Conservation (phyloP, 2,329 filamentous ascomycete species). For the Epichloe baconii region DNA sequence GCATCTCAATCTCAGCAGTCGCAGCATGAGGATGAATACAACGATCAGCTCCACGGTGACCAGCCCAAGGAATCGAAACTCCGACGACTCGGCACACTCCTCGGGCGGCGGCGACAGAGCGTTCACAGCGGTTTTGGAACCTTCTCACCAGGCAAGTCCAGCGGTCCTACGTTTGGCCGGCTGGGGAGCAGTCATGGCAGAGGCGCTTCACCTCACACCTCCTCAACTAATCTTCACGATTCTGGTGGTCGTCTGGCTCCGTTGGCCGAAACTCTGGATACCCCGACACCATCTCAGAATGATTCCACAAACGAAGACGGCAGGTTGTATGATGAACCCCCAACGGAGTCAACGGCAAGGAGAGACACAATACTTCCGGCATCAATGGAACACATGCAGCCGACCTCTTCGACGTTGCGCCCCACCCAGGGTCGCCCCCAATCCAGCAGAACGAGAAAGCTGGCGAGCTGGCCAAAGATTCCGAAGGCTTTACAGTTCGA, state of each 20-base stretch:
- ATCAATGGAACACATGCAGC: conserved; percentile 34
- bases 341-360: conserved; percentile 28
- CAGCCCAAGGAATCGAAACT: conserved; percentile 35
- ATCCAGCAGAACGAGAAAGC: conserved; percentile 26
- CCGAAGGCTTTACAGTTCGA: conserved; percentile 67
- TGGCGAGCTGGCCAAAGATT: conserved; percentile 39
- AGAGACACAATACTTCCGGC: conserved; percentile 18
- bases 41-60: conserved; percentile 4
- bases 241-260: conserved; percentile 40
- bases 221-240: conserved; percentile 45
- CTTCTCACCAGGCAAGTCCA: conserved; percentile 41
- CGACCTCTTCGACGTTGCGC: conserved; percentile 37
- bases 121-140: conserved; percentile 48
- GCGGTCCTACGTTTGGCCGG: conserved; percentile 42
- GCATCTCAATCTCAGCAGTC: conserved; percentile 3
- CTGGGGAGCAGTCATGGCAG: conserved; percentile 50
- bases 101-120: conserved; percentile 50
- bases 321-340: conserved; percentile 30
- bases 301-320: conserved; percentile 10
- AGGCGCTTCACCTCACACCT: conserved; percentile 42
- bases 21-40: conserved; percentile 4
- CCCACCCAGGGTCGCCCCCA: conserved; percentile 38
- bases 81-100: conserved; percentile 55
- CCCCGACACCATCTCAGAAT: conserved; percentile 17
- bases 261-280: conserved; percentile 42